Percentiles rank a stretch among this genome's conserved stretches.
Conservation (phyloP, 495 filamentous ascomycete species). For the Aspergillus affinis region DNA sequence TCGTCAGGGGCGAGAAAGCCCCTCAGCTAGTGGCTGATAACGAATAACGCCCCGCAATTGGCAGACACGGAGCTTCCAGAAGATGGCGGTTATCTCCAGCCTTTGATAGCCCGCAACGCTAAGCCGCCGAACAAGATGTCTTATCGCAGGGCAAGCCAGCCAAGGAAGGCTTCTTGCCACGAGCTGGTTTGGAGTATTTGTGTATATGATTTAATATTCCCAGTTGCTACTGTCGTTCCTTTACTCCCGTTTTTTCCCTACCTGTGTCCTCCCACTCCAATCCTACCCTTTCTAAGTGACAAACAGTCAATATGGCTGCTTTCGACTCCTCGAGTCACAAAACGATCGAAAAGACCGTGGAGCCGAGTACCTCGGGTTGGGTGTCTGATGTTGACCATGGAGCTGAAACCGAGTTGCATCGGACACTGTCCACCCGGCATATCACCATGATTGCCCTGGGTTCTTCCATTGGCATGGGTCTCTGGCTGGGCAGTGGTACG, state of each 20-base stretch:
- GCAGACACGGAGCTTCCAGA: background rate
- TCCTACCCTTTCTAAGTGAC: background rate
- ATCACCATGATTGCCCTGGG: constrained; percentile 36
- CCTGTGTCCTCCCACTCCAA: background rate
- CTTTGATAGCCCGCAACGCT: background rate
- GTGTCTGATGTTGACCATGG: constrained; percentile 16
- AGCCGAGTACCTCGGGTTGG: background rate
- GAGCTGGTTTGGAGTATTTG: background rate
- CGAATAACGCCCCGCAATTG: background rate
- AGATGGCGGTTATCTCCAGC: background rate
- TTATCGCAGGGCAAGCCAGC: background rate
- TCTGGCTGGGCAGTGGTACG: constrained; percentile 29
- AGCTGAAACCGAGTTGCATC: constrained; percentile 29
- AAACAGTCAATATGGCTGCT: background rate
- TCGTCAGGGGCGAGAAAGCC: background rate
- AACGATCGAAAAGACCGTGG: constrained; percentile 8
- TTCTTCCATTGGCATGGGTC: constrained; percentile 32
- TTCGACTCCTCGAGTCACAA: background rate
- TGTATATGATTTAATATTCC: background rate
- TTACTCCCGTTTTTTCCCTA: background rate
- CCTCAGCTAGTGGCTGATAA: background rate
- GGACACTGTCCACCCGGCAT: constrained; percentile 31
- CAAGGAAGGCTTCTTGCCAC: background rate
- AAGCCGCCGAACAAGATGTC: background rate
- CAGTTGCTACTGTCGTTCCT: background rate